Base-by-base conservation (phyloP, 202 grass and related monocot genomes). In the Dendrocalamus latiflorus region DNA sequence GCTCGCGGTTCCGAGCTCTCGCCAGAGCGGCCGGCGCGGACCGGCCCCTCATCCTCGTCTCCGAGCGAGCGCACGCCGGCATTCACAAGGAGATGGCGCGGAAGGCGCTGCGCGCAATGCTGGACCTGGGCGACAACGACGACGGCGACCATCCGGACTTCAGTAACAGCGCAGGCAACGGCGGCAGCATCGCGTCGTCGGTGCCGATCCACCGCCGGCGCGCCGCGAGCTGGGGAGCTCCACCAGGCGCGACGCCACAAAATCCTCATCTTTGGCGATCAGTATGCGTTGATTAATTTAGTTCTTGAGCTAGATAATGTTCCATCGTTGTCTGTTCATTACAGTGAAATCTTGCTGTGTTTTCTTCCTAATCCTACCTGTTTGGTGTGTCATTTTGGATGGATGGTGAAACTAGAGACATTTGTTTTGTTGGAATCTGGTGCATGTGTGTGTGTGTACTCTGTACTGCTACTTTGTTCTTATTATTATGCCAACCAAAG, bases 71-170 rank as follows among this genome's bases (percentile, higher is more conserved):
- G 13, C 45, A 11, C 62, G 68, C 84, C 7, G 87, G 83, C 50
- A 47, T 81, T n/a, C 77, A 90, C 55, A 87, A 71, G 89, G 87
- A 93, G 56, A 93, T 98, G 91, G 91, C 91, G 41, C 80, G 60
- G 65, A 87, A 83, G 85, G 53, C 84, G 13, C 77, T 98, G 54
- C 86, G 89, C 30, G 50, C 80, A 1, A 76, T 98, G 24, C 65
- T 72, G 6, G 87, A 72, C n/a, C 72, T 85, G 0, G 68, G 56
- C 4, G 86, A 85, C 33, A 74, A 62, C 38, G 48, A 39, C 54
- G 83, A 77, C 26, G 63, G 74, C 13, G 84, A 82, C 37, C 50
- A 55, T 12, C 38, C 47, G 0, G 73, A 24, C 5, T 74, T 16
- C 65, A 45, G 14, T 11, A 77, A 43, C 65, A 71, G 22, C 39